Conservation (phyloP, 2,329 filamentous ascomycete species). For the Ceratocystis smalleyi region DNA sequence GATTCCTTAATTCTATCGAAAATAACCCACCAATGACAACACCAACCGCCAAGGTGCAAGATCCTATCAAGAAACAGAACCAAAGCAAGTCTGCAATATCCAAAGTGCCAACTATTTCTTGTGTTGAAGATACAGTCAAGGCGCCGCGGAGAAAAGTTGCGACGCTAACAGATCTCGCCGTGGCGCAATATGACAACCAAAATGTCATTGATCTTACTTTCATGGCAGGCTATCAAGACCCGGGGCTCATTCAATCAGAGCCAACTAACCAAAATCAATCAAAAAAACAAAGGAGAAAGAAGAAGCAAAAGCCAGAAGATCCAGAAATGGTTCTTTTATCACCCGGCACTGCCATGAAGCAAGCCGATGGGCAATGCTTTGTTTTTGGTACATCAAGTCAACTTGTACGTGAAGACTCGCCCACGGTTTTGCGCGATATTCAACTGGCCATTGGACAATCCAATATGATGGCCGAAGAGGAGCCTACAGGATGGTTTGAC, state of each 20-base stretch:
- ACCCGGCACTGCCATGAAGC: constrained; percentile 49
- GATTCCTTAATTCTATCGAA: neutral
- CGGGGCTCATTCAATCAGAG: constrained; percentile 8
- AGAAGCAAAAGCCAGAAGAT: constrained; percentile 25
- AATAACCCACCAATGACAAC: neutral
- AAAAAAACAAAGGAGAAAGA: constrained; percentile 19
- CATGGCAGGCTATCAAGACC: constrained; percentile 15
- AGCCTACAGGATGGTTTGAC: constrained; percentile 1
- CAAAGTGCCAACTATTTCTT: neutral
- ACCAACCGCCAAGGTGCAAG: neutral
- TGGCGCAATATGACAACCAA: constrained; percentile 15
- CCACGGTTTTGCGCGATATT: constrained; percentile 45
- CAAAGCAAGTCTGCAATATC: neutral
- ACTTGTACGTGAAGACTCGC: constrained; percentile 56
- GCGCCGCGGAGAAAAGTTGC: constrained; percentile 13
- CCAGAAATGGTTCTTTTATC: constrained; percentile 40
- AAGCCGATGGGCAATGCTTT: constrained; percentile 56
- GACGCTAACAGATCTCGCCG: constrained; percentile 14
- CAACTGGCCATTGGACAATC: constrained; percentile 47
- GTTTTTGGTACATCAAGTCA: constrained; percentile 81
- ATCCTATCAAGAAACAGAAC: constrained; percentile 3
- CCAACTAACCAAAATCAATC: constrained; percentile 18
- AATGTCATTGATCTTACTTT: constrained; percentile 13
- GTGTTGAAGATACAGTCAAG: constrained; percentile 4
- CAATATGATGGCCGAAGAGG: constrained; percentile 24